phyloP scores from a whole-genome alignment of 2,329 filamentous ascomycete genomes.

The Epichloe sylvatica region DNA sequence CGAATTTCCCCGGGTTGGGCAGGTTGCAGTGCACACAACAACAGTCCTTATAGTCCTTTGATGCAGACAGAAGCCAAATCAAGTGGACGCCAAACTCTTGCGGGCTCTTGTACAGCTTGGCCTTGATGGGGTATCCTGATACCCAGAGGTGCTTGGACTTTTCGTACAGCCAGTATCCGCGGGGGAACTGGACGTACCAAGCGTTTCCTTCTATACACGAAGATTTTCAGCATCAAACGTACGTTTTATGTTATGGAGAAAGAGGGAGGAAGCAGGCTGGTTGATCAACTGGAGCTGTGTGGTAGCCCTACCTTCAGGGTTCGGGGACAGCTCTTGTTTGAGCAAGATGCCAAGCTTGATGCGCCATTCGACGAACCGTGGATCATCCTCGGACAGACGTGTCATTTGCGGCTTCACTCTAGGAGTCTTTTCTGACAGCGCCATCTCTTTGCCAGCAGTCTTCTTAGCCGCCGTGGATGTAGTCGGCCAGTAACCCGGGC shows the following conservation, averaged over 20 bases:
- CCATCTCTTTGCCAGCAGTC: slow-evolving; percentile 22
- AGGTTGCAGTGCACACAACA: slow-evolving; percentile 36
- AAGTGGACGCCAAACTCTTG: slow-evolving; percentile 39
- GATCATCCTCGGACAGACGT: slow-evolving; percentile 28
- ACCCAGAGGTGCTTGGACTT: slow-evolving; percentile 36
- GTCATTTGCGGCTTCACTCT: slow-evolving; percentile 30
- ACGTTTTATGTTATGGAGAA: too few species aligned
- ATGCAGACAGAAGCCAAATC: slow-evolving; percentile 36
- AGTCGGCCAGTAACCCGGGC: slow-evolving; percentile 31
- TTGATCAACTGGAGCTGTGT: neutral
- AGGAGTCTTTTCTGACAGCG: slow-evolving; percentile 20
- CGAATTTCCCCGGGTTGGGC: slow-evolving; percentile 13
- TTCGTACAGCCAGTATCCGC: slow-evolving; percentile 33
- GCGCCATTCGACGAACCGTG: slow-evolving; percentile 30
- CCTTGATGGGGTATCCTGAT: slow-evolving; percentile 34
- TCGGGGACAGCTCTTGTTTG: slow-evolving; percentile 30
- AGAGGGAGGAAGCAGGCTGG: too few species aligned
- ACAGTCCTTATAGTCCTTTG: slow-evolving; percentile 34
- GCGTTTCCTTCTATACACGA: slow-evolving; percentile 24
- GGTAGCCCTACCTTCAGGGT: slow-evolving; percentile 22
- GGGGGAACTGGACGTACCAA: slow-evolving; percentile 30
- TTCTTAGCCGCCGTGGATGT: slow-evolving; percentile 17
- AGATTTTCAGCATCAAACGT: neutral
- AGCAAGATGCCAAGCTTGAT: slow-evolving; percentile 31
- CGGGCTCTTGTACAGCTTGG: slow-evolving; percentile 36